Evolutionary conservation across 192 early-diverging fungal species (phyloP), one percentile per base, ranked within the genome.

Genomic region (Coemansia nantahalensis): DNA sequence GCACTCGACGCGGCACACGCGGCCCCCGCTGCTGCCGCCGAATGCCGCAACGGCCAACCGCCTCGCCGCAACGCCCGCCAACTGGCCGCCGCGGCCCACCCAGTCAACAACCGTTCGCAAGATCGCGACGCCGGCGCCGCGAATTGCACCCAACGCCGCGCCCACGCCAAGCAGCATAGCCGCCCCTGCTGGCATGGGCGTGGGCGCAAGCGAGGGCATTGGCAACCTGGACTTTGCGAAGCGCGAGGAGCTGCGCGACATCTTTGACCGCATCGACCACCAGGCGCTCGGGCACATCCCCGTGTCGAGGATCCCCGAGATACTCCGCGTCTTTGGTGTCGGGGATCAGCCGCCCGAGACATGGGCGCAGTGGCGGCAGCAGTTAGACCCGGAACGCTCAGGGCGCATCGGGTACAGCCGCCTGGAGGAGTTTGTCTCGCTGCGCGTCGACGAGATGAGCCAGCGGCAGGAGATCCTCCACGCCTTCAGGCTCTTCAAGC

Each of bases 401-500:
- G 72, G 72, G 0, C 53, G 45, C 16, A 48, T 79, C 21, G 39
- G 53, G 8, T 70, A 67, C 34, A 42, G 48, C n/a, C 33, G 21
- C 11, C 56, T 77, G 30, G 58, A 65, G 31, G 40, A 65, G 7
- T 66, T 70, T 44, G 38, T 77, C 9, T 53, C 56, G 4, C 18
- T 60, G 39, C 56, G 58, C 19, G 51, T 60, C 24, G 66, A 50
- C 23, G 63, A 68, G 13, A 41, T 37, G 31, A 83, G 90, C 62
- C 74, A 84, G 24, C 56, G 65, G 37, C 80, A 88, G 36, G 86
- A 93, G 52, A 82, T 93, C 38, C 35, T 81, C 31, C 86, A 84
- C 40, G 85, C 88, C 5, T 93, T 93, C 69, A 75, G 61, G 24
- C 67, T 92, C 34, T 92, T 93, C 78, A 89, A 93, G 63, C 86